phyloP scores from a whole-genome alignment of 2,329 filamentous ascomycete species.

The Botryotinia narcissicola region DNA sequence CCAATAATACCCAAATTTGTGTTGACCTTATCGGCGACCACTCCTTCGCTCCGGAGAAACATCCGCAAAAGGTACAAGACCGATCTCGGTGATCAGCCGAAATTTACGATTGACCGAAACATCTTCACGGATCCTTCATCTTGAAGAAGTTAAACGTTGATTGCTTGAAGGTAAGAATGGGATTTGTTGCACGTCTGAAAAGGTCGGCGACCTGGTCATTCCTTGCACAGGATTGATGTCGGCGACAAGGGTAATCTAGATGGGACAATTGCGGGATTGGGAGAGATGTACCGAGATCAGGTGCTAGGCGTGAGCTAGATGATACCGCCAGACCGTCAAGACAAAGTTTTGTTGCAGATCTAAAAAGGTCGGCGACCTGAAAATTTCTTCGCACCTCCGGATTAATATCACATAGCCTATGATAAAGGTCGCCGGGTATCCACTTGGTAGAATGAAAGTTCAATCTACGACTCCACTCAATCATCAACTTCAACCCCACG shows the following conservation, averaged over 20 bases:
- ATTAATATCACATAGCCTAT: not conserved
- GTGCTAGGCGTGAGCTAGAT: not conserved
- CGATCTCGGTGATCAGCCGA: not conserved
- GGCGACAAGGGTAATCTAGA: not conserved
- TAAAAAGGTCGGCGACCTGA: conserved; percentile 16
- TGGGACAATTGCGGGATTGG: not conserved
- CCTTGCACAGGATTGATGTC: conserved; percentile 5
- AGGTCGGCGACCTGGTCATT: conserved; percentile 11
- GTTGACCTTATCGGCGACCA: conserved; percentile 12
- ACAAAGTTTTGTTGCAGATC: conserved; percentile 14
- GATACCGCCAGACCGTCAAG: not conserved
- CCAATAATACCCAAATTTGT: not conserved
- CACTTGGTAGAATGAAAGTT: not conserved
- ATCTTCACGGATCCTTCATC: not conserved
- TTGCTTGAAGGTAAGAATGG: not conserved
- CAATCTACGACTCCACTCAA: not conserved
- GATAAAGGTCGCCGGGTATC: conserved; percentile 9
- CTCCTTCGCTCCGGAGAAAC: conserved; percentile 12
- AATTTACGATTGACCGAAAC: not conserved
- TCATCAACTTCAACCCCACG: not conserved
- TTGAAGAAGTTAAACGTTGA: conserved; percentile 11
- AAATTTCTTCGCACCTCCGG: not conserved
- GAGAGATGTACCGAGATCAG: not conserved
- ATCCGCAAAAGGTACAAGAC: not conserved
- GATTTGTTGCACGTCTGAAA: conserved; percentile 17